phyloP scores from a whole-genome alignment of 2,329 filamentous ascomycete species.

The Botryotinia narcissicola region DNA sequence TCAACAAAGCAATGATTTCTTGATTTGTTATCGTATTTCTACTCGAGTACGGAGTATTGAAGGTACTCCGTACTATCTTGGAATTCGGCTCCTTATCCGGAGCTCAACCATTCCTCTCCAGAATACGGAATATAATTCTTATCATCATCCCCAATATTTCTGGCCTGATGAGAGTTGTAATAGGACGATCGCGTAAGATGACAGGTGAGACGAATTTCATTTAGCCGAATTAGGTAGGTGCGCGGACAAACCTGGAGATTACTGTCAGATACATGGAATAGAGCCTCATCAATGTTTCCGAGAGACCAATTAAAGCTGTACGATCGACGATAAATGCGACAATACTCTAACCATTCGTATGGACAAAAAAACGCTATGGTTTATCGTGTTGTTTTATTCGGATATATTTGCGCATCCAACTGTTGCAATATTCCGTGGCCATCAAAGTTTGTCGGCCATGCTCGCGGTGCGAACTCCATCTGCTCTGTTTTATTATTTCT shows the following conservation, averaged over 20 bases:
- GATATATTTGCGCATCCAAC: not conserved
- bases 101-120: not conserved
- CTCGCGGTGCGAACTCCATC: not conserved
- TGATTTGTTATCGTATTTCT: not conserved
- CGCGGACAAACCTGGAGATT: not conserved
- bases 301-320: not conserved
- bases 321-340: not conserved
- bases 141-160: not conserved
- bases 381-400: not conserved
- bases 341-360: not conserved
- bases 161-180: not conserved
- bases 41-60: not conserved
- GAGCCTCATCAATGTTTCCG: not conserved
- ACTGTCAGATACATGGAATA: not conserved
- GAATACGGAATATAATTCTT: not conserved
- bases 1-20: not conserved
- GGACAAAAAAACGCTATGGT: too few species aligned
- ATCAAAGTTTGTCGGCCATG: not conserved
- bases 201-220: not conserved
- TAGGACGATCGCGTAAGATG: not conserved
- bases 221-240: not conserved
- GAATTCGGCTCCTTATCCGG: not conserved
- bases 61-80: not conserved
- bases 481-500: not conserved
- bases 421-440: not conserved